Conservation (phyloP, 1,284 basidiomycete species). For the Lentinula novae-zelandiae region DNA sequence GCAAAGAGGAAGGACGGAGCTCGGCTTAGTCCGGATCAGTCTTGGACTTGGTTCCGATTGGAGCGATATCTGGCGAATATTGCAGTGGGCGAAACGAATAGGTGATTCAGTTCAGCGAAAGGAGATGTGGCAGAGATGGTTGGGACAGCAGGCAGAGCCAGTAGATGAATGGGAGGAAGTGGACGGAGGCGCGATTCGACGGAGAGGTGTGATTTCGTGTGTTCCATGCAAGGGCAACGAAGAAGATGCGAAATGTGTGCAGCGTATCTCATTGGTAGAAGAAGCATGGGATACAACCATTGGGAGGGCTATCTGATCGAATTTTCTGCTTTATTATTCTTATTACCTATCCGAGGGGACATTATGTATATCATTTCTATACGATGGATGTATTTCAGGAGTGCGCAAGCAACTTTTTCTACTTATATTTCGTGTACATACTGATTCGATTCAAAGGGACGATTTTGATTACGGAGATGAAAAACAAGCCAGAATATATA, state of each 20-base stretch:
- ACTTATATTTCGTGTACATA: neutral
- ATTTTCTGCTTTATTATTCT: neutral
- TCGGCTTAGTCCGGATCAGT: slow-evolving; percentile 73
- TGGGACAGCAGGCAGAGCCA: slow-evolving; percentile 17
- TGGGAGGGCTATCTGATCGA: slow-evolving; percentile 9
- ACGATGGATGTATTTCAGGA: neutral
- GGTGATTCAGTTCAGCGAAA: slow-evolving; percentile 38
- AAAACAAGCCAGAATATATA: no score
- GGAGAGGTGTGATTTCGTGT: neutral
- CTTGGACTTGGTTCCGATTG: slow-evolving; percentile 74
- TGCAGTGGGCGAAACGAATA: slow-evolving; percentile 52
- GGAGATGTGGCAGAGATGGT: slow-evolving; percentile 43
- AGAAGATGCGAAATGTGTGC: neutral
- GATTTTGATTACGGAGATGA: no score
- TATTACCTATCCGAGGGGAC: neutral
- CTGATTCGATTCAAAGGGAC: neutral
- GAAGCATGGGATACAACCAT: slow-evolving; percentile 6
- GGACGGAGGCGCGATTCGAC: slow-evolving; percentile 1
- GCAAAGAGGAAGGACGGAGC: slow-evolving; percentile 12
- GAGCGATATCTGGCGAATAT: slow-evolving; percentile 68
- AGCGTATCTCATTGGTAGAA: neutral
- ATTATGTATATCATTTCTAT: neutral
- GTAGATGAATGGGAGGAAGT: slow-evolving; percentile 10
- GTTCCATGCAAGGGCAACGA: neutral
- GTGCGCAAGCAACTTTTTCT: neutral